Evolutionary conservation across 345 rosid genomes (phyloP).

Genomic region (Atalantia buxifolia): DNA sequence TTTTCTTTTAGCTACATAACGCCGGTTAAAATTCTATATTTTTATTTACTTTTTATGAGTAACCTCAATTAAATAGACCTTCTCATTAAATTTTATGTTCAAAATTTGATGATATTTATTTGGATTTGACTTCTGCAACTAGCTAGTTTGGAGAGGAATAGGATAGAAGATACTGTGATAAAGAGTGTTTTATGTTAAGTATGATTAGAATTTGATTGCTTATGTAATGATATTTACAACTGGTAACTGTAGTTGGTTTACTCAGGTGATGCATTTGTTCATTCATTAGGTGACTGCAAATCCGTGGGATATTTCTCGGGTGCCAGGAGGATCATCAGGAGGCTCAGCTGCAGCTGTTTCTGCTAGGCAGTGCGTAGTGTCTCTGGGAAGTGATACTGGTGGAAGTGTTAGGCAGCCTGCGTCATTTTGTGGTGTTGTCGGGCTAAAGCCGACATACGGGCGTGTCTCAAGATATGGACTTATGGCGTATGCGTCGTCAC

Average conservation of each 20-base stretch:
- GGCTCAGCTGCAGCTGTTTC: slow-evolving; percentile 98
- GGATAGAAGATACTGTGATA: not conserved
- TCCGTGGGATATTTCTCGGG: slow-evolving; percentile 92
- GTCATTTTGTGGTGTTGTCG: slow-evolving; percentile 93
- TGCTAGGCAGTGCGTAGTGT: slow-evolving; percentile 80
- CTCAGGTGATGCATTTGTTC: slow-evolving; percentile 42
- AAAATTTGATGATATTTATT: not conserved
- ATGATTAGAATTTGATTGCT: not conserved
- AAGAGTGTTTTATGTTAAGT: too few relatives aligned
- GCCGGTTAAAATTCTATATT: not conserved
- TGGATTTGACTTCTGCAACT: not conserved
- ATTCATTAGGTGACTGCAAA: slow-evolving; percentile 73
- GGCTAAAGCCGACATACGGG: slow-evolving; percentile 90
- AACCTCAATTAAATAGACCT: too few relatives aligned
- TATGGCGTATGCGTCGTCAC: slow-evolving; percentile 91
- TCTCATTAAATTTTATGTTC: not conserved
- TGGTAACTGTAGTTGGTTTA: slow-evolving; percentile 38
- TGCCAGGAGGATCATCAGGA: slow-evolving; percentile 95
- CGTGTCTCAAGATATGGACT: slow-evolving; percentile 95
- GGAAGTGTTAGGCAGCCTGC: slow-evolving; percentile 99
- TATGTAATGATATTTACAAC: not conserved
- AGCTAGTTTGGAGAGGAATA: not conserved
- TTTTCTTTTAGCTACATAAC: not conserved
- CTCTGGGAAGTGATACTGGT: slow-evolving; percentile 98
- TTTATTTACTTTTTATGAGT: too few relatives aligned